phyloP scores from a whole-genome alignment of 1,284 basidiomycete genomes.

The Rhodotorula sp. region DNA sequence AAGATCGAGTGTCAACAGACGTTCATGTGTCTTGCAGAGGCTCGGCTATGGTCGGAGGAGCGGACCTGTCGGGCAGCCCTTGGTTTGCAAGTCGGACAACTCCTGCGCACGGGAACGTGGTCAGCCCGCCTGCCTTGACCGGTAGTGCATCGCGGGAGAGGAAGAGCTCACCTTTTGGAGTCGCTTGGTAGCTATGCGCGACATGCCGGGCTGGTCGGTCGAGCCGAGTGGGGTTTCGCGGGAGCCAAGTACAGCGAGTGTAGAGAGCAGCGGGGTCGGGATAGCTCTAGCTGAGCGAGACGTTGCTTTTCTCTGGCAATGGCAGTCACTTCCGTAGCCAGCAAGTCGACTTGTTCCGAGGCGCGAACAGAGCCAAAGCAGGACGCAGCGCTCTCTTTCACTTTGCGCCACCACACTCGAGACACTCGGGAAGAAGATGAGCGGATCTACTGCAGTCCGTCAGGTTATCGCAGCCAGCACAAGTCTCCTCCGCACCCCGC shows the following conservation, averaged over 20 bases:
- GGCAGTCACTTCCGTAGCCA: no score
- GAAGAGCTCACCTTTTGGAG: constrained; percentile 22
- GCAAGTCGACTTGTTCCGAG: no score
- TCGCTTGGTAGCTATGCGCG: constrained; percentile 33
- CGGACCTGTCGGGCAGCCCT: constrained; percentile 27
- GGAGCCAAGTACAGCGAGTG: neutral
- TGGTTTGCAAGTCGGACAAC: constrained; percentile 33
- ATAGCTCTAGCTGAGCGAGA: no score
- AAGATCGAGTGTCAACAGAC: neutral
- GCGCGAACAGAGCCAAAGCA: no score
- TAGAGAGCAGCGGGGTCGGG: no score
- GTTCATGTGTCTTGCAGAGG: no score
- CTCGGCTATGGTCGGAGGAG: neutral
- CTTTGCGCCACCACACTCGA: no score
- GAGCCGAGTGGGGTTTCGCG: neutral
- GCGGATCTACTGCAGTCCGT: neutral
- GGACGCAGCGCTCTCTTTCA: no score
- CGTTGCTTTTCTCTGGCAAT: no score
- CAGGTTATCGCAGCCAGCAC: neutral
- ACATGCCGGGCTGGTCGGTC: neutral
- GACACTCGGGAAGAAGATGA: neutral
- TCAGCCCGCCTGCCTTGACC: no score
- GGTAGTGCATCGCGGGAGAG: neutral
- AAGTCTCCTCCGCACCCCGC: neutral
- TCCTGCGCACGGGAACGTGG: constrained; percentile 13